Base-by-base conservation (phyloP, 768 basidiomycete species). In the Tremella mesenterica region DNA sequence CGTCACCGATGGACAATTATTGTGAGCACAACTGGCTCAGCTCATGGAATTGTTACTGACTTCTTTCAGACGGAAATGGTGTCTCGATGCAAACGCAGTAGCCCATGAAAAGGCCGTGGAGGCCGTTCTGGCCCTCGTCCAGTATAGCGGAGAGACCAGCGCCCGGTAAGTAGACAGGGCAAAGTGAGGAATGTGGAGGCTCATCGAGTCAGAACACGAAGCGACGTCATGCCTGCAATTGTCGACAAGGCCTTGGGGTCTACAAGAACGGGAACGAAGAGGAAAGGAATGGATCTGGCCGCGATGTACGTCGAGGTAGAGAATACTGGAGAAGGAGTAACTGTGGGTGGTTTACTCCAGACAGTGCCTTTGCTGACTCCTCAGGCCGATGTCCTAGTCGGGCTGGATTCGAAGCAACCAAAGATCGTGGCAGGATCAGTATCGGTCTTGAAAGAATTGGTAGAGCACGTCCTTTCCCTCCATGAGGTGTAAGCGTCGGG, bases 91-190 rank as follows among this genome's bases (percentile, higher is more conserved):
- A 0, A 97, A 97, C 73, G 95, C 86, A 25, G 93, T 96, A 27
- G 92, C 93, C 10, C 95, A 99, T 74, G 95, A 99, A 78, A 96
- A 93, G 71, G 95, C 88, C 28, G 81, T 97, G 4, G 93, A 96
- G 69, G 89, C 86, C 62, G 75, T 92, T 29, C 82, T 85, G 50
- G 79, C 84, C 27, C 79, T 97, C 54, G 83, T 95, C 61, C 88
- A 90, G 75, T 88, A 84, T 67, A 87, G 90, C 6, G 95, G 93
- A 55, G 89, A 92, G 79, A 84, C 80, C 41, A 82, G 85, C 41
- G 85, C 85, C 44, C 84, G 65, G 75, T 76, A 25, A 53, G 74
- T 61, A 4, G 7, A 4, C 8, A 10, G 28, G 21, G 14, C n/a
- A n/a, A n/a, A n/a, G n/a, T n/a, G n/a, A n/a, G n/a, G n/a, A n/a